Conservation (phyloP, 495 filamentous ascomycete genomes). For the Hypomontagnella submonticulosa region DNA sequence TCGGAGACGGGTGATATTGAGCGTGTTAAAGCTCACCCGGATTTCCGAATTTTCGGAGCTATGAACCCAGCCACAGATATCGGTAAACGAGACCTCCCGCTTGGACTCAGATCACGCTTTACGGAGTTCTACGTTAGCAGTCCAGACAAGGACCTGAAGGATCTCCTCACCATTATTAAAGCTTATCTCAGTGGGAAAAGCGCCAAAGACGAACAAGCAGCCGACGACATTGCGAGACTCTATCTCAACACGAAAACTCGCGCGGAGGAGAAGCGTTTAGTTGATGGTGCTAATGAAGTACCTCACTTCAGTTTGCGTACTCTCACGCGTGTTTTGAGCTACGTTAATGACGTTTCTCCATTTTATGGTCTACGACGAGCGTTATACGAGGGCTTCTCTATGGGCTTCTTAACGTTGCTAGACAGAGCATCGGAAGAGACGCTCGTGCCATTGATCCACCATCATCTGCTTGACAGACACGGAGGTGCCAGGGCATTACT, state of each 20-base stretch:
- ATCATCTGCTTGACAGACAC: conserved; percentile 76
- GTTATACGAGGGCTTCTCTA: conserved; percentile 95
- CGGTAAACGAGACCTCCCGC: conserved; percentile 91
- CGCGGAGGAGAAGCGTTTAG: conserved; percentile 81
- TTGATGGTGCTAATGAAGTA: conserved; percentile 91
- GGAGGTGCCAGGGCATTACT: conserved; percentile 74
- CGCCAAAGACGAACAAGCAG: conserved; percentile 70
- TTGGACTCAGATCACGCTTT: conserved; percentile 85
- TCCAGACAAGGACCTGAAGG: conserved; percentile 84
- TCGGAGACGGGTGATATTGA: conserved; percentile 93
- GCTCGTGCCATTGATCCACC: conserved; percentile 82
- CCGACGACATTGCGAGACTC: conserved; percentile 80
- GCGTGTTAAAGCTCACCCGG: conserved; percentile 85
- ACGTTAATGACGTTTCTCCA: conserved; percentile 83
- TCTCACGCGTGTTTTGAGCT: conserved; percentile 87
- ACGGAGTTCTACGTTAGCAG: conserved; percentile 93
- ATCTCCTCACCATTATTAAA: conserved; percentile 83
- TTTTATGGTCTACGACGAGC: conserved; percentile 89
- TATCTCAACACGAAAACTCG: conserved; percentile 88
- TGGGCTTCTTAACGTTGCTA: conserved; percentile 93
- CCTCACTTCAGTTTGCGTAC: conserved; percentile 97
- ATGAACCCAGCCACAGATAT: conserved; percentile 99
- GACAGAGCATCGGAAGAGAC: conserved; percentile 79
- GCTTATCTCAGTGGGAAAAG: conserved; percentile 81
- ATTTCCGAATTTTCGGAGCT: conserved; percentile 96